A percentile compares a stretch with the other conserved stretches of the same genome.
Evolutionary conservation across 495 filamentous ascomycete species (phyloP).

Genomic region (Staphylotrichum longicolle): DNA sequence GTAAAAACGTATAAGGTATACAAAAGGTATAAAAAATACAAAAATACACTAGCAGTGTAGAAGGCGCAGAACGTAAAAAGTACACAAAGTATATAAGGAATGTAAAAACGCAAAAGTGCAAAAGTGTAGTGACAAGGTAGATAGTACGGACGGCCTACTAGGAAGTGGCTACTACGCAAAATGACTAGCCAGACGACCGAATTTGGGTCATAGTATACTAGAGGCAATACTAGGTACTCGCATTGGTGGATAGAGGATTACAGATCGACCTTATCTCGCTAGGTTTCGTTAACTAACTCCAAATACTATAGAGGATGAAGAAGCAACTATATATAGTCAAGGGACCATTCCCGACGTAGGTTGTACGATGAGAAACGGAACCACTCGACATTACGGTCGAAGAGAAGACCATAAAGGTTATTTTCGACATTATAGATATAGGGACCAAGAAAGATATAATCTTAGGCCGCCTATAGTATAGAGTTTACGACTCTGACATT

Average conservation of each 20-base stretch:
- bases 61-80: no score
- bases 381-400: not conserved
- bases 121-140: no score
- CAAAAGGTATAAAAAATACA: no score
- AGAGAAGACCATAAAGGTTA: not conserved
- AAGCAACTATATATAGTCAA: not conserved
- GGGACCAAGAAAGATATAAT: not conserved
- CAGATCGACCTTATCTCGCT: not conserved
- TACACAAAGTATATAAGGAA: no score
- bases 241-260: not conserved
- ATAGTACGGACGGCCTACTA: no score
- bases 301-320: not conserved
- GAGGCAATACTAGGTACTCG: not conserved
- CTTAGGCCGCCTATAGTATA: not conserved
- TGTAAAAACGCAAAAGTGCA: no score
- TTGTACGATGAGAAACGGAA: not conserved
- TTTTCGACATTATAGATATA: not conserved
- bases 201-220: not conserved
- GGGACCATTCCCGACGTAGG: not conserved
- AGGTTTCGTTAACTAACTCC: not conserved
- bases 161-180: no score
- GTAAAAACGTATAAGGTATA: no score
- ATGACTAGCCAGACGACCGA: no score
- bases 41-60: no score
- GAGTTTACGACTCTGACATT: not conserved